Evolutionary conservation across 768 basidiomycete species (phyloP), one percentile per base, ranked within the genome.

Genomic region (Phanerochaete sordida): DNA sequence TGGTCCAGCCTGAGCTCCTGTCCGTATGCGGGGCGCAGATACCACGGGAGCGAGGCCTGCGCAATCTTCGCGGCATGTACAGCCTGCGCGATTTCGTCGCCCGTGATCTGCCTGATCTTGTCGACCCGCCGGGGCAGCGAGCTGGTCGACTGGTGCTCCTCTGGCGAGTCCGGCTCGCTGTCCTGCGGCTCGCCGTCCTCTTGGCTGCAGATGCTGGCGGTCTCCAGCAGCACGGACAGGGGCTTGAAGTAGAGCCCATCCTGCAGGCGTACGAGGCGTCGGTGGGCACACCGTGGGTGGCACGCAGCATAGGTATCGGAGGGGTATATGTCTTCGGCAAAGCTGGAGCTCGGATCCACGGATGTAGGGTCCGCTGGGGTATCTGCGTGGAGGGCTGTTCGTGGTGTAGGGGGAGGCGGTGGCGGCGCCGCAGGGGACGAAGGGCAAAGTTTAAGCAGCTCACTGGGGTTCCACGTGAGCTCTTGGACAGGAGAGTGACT

Each of bases 1-100:
- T 77, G 73, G 57, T 87, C 85, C 37, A 86, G 68, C 26, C 84
- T 79, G 37, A 95, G 77, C 63, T 91, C 83, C 4, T 80, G 75
- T 8, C 63, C 69, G 68, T 85, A 82, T 54, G 77, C 75, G 6
- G 84, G 81, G 24, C 79, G 81, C 27, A 91, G 77, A 69, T 84
- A 90, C 80, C 83, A 82, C 0, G 90, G 85, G 27, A 73, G 62
- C 30, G 64, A 70, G 3, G 72, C 68, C 53, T 73, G 73, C 1
- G 74, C 72, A 30, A 70, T 68, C 55, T 73, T 71, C 24, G 74
- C 75, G 53, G 75, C 76, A 47, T 73, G 71, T 60, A 76, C 78
- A 2, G 74, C 77, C 52, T 73, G 69, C 21, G 81, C 78, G 30
- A 76, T 78, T 8, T 76, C 73, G 55, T 79, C 77, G 27, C 79